These are phyloP conservation scores for Brettanomyces sp. DNA, from an alignment of 805 yeast genomes.

Conservation along the genomic window DNA sequence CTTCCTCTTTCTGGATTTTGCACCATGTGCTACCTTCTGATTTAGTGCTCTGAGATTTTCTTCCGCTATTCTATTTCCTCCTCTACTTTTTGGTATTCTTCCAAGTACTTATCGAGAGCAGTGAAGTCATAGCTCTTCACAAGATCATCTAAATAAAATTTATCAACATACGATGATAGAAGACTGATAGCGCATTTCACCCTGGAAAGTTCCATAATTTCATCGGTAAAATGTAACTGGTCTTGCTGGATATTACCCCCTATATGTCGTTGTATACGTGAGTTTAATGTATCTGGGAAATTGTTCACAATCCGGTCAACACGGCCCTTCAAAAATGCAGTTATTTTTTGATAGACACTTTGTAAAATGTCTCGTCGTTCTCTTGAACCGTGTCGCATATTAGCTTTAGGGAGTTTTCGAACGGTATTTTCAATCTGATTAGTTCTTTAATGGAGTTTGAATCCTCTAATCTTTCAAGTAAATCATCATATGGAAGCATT, in stretches of 20 bases:
- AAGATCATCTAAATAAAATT: slow-evolving; percentile 20
- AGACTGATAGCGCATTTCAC: slow-evolving; percentile 36
- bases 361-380: slow-evolving; percentile 36
- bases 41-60: slow-evolving; percentile 26
- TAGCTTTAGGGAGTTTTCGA: slow-evolving; percentile 19
- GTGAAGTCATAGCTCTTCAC: slow-evolving; percentile 13
- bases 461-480: slow-evolving; percentile 25
- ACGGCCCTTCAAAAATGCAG: slow-evolving; percentile 29
- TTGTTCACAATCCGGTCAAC: slow-evolving; percentile 24
- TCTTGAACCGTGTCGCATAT: slow-evolving; percentile 33
- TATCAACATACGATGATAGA: slow-evolving; percentile 34
- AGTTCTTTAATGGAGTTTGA: slow-evolving; percentile 11
- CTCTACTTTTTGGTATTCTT: slow-evolving; percentile 10
- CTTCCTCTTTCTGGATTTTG: slow-evolving; percentile 13
- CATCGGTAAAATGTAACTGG: slow-evolving; percentile 11
- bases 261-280: slow-evolving; percentile 5
- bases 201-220: slow-evolving; percentile 27
- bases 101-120: slow-evolving; percentile 11
- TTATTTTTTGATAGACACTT: slow-evolving; percentile 32
- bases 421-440: slow-evolving; percentile 18
- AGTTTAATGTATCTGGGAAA: slow-evolving; percentile 28
- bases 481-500: slow-evolving; percentile 33
- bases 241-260: neutral
- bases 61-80: slow-evolving; percentile 18
- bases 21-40: slow-evolving; percentile 14